Evolutionary conservation across 108 stramenopile genomes (phyloP).

Genomic region (Schizochytrium sp.): DNA sequence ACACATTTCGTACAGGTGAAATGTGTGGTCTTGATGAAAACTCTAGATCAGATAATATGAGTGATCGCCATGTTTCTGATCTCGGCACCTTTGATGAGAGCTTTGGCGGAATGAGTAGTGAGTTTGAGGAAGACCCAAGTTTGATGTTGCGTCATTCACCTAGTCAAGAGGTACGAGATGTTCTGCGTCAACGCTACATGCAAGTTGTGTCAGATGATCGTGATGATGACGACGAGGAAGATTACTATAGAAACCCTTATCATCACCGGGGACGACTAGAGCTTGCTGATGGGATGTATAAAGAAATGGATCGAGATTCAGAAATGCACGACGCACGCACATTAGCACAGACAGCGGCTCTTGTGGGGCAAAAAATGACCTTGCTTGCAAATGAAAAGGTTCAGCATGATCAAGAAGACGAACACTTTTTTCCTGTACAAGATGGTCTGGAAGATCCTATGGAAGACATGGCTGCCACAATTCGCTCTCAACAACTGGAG

Average conservation of each 20-base stretch:
- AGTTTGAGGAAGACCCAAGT: not conserved
- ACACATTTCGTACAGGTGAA: not conserved
- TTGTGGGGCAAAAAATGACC: constrained; percentile 22
- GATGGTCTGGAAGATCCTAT: not conserved
- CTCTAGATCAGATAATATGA: not conserved
- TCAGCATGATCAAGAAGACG: not conserved
- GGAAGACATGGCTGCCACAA: not conserved
- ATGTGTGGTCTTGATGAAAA: not conserved
- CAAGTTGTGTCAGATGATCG: not conserved
- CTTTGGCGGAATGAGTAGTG: not conserved
- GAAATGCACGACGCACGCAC: not conserved
- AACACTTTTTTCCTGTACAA: not conserved
- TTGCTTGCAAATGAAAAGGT: not conserved
- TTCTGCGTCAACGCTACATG: not conserved
- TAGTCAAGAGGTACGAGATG: constrained; percentile 20
- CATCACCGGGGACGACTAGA: not conserved
- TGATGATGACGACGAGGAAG: not conserved
- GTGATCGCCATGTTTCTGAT: not conserved
- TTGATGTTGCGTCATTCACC: not conserved
- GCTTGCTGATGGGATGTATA: not conserved
- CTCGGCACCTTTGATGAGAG: not conserved
- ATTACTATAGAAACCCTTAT: not conserved
- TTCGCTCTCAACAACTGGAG: no score
- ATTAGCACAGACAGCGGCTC: not conserved
- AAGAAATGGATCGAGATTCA: not conserved